Percentiles rank a stretch among this genome's conserved stretches.
phyloP scores from a whole-genome alignment of 129 eudicot genomes.

The Flaveria bidentis region DNA sequence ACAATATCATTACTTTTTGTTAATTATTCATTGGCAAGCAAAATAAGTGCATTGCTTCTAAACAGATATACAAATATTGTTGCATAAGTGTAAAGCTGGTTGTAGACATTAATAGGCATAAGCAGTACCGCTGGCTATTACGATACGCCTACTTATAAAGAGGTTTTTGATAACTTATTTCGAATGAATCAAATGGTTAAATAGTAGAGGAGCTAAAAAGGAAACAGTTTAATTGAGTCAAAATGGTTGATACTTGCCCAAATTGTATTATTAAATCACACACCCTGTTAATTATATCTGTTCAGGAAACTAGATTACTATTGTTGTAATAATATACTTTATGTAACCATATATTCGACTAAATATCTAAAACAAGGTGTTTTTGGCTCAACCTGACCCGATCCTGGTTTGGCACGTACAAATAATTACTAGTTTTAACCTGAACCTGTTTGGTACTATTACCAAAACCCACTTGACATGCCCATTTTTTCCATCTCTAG shows the following conservation, averaged over 20 bases:
- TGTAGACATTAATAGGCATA: slow-evolving; percentile 2
- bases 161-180: background rate
- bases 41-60: slow-evolving; percentile 3
- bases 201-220: background rate
- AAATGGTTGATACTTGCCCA: background rate
- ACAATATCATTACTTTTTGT: slow-evolving; percentile 5
- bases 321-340: background rate
- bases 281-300: background rate
- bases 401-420: background rate
- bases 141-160: background rate
- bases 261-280: background rate
- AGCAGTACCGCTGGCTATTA: background rate
- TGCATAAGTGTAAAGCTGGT: background rate
- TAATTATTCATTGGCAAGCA: slow-evolving; percentile 9
- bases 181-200: background rate
- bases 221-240: background rate
- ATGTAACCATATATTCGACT: background rate
- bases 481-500: background rate
- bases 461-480: background rate
- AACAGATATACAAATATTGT: background rate
- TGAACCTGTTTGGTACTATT: background rate
- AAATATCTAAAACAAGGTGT: background rate
- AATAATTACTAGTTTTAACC: background rate
- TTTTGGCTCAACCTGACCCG: background rate
- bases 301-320: background rate